These are phyloP conservation scores for Didymosphaeria variabile DNA, from an alignment of 2,329 filamentous ascomycete species.

Conservation along the genomic window DNA sequence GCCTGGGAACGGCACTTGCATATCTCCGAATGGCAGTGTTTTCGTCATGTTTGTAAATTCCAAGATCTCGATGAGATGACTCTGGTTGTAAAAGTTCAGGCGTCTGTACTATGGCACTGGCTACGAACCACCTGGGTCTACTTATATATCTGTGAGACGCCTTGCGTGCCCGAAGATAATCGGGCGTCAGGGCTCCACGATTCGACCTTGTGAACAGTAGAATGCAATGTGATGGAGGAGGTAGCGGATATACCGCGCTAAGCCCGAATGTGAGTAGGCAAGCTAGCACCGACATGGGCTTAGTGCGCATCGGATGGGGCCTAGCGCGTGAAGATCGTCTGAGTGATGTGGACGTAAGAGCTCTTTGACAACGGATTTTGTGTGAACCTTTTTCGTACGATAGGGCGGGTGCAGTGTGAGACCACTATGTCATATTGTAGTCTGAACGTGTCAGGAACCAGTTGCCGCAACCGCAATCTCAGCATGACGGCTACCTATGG, in stretches of 20 bases:
- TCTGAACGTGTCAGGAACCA: no score
- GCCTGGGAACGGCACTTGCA: conserved; percentile 59
- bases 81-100: background rate
- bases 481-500: no score
- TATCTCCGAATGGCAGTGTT: conserved; percentile 26
- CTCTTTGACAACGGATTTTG: no score
- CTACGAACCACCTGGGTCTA: background rate
- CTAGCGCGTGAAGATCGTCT: no score
- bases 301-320: no score
- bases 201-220: background rate
- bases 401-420: no score
- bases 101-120: no score
- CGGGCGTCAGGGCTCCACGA: background rate
- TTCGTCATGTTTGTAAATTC: conserved; percentile 20
- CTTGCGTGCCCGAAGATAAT: background rate
- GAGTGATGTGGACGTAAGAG: no score
- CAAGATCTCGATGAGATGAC: conserved; percentile 20
- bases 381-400: no score
- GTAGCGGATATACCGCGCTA: background rate
- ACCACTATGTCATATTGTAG: no score
- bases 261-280: background rate
- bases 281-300: no score
- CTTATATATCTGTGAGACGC: background rate
- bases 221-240: background rate
- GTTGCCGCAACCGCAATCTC: no score